Evolutionary conservation across 768 basidiomycete genomes (phyloP), one percentile per base, ranked within the genome.

Genomic region (Suillus placidus): DNA sequence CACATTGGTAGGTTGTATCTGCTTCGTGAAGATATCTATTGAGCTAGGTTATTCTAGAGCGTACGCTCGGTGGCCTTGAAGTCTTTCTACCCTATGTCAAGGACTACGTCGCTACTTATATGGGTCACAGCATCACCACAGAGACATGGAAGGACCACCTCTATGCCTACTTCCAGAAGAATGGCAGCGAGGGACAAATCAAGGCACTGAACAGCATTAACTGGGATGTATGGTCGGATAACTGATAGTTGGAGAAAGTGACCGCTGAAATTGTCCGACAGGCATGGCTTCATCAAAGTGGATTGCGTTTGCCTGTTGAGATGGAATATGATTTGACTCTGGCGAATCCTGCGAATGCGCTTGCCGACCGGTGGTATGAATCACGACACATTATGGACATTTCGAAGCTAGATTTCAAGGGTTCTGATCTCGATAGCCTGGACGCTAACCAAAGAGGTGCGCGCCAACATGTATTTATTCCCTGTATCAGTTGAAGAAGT

Each of bases 211-310:
- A 86, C 67, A 77, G 74, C 55, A 77, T 89, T 55, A 80, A 88
- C 64, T 89, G 86, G 87, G 74, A 87, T 66, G 87, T 87, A 65
- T 69, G 84, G 73, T 14, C 6, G 5, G 16, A 30, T 14, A 23
- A 34, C 40, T 32, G 13, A n/a, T 42, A 20, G 10, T 18, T 14
- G 18, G 12, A 20, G 38, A 32, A 38, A 30, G 6, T 30, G 20
- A 35, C 6, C 43, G 2, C 35, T 32, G 55, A 62, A 34, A 57
- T 23, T 6, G 5, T 43, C 42, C 37, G 8, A 26, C 60, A 85
- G 85, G 81, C 75, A 18, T 89, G 87, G 88, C 73, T 88, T 45
- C 81, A 85, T 64, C 88, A 87, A 18, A 81, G 85, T 69, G 87
- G 87, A 13, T 65, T 75, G 12, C 76, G 79, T 55, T 76, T 89